Evolutionary conservation across 352 stramenopile species (phyloP).

Genomic region (Pythium sukuiense): DNA sequence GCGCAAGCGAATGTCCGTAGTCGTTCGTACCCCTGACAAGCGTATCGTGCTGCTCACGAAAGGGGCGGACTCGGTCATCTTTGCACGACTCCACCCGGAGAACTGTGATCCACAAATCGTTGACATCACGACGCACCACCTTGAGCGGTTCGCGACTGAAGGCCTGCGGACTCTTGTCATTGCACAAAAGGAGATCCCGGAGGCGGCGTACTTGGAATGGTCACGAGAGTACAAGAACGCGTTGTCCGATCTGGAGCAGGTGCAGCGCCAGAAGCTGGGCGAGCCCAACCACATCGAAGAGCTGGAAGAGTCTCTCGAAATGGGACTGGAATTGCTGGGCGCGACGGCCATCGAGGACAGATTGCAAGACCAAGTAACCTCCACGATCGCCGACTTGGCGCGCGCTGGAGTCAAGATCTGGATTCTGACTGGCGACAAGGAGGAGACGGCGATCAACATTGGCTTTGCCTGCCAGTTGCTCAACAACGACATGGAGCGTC

Average conservation of each 20-base stretch:
- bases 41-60: conserved; percentile 79
- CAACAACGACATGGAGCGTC: conserved; percentile 93
- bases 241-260: conserved; percentile 70
- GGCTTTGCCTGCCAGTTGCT: conserved; percentile 95
- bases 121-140: conserved; percentile 64
- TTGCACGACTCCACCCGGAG: conserved; percentile 47
- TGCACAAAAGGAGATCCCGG: conserved; percentile 71
- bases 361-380: conserved; percentile 74
- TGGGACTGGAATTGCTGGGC: conserved; percentile 67
- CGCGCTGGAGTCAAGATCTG: conserved; percentile 83
- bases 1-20: conserved; percentile 98
- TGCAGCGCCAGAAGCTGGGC: conserved; percentile 50
- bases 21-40: conserved; percentile 86
- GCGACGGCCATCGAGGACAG: conserved; percentile 85
- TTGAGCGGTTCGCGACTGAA: conserved; percentile 85
- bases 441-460: conserved; percentile 98
- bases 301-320: conserved; percentile 80
- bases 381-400: conserved; percentile 72
- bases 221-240: conserved; percentile 72
- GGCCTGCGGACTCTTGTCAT: conserved; percentile 89
- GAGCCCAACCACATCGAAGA: conserved; percentile 76
- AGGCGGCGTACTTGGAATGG: conserved; percentile 72
- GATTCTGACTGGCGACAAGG: conserved; percentile 90
- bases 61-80: conserved; percentile 84
- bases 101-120: conserved; percentile 53